These are phyloP conservation scores for Escallonia herrerae DNA, from an alignment of 129 eudicot genomes.

Conservation along the genomic window DNA sequence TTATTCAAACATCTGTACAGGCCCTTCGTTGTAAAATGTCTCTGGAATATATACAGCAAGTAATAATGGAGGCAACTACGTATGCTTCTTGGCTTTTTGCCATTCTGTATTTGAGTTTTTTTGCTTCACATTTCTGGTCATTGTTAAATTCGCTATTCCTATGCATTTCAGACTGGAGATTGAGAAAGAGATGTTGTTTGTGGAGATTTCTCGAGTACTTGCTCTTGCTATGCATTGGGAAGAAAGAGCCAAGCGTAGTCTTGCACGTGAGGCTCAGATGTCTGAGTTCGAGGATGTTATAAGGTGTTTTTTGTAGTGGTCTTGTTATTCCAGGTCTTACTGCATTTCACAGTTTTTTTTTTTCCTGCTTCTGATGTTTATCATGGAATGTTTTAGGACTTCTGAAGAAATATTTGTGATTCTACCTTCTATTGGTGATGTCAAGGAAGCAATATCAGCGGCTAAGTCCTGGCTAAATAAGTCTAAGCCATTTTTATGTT, in stretches of 20 bases:
- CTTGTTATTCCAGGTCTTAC: background rate
- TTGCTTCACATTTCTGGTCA: slow-evolving; percentile 2
- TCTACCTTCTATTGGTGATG: slow-evolving; percentile 63
- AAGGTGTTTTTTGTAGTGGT: slow-evolving; percentile 39
- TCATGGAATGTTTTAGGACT: slow-evolving; percentile 34
- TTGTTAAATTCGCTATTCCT: slow-evolving; percentile 7
- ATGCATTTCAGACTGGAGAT: slow-evolving; percentile 62
- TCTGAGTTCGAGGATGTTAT: slow-evolving; percentile 64
- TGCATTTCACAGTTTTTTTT: background rate
- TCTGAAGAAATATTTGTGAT: slow-evolving; percentile 59
- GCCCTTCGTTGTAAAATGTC: slow-evolving; percentile 46
- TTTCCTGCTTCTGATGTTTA: background rate
- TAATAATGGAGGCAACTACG: slow-evolving; percentile 63
- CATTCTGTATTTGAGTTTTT: background rate
- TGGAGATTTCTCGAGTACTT: slow-evolving; percentile 41
- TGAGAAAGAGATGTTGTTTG: slow-evolving; percentile 62
- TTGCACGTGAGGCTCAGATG: slow-evolving; percentile 51
- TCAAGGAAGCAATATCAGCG: slow-evolving; percentile 55
- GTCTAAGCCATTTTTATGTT: slow-evolving; percentile 50
- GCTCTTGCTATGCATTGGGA: slow-evolving; percentile 62
- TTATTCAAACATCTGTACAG: slow-evolving; percentile 30
- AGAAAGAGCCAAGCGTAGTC: slow-evolving; percentile 61
- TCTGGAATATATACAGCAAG: slow-evolving; percentile 48
- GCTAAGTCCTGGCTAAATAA: slow-evolving; percentile 64
- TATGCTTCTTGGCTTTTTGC: slow-evolving; percentile 34